These are phyloP conservation scores for Phytophthora gonapodyides DNA, from an alignment of 352 stramenopile species.

Conservation along the genomic window DNA sequence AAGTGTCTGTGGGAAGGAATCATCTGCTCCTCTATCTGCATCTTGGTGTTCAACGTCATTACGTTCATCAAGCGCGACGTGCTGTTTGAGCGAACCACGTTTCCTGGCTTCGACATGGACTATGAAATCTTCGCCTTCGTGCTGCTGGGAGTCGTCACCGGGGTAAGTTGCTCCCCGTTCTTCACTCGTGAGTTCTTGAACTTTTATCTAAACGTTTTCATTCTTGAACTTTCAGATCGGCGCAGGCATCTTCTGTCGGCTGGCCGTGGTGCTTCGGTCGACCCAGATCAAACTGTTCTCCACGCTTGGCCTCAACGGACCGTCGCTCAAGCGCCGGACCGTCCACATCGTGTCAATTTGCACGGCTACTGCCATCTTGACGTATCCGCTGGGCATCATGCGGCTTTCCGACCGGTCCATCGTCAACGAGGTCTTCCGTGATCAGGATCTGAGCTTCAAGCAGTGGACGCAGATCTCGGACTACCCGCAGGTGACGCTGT, in stretches of 20 bases:
- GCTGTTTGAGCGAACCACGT: conserved; percentile 82
- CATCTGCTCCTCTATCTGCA: conserved; percentile 81
- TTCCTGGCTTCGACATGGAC: conserved; percentile 83
- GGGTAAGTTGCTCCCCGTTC: conserved; percentile 42
- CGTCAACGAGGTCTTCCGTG: conserved; percentile 83
- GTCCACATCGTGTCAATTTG: conserved; percentile 72
- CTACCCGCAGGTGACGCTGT: conserved; percentile 72
- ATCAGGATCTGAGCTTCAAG: conserved; percentile 62
- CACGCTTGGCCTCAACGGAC: conserved; percentile 54
- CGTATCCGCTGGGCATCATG: conserved; percentile 79
- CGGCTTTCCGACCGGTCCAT: conserved; percentile 74
- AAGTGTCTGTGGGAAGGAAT: conserved; percentile 87
- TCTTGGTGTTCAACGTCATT: conserved; percentile 83
- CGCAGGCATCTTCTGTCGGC: conserved; percentile 67
- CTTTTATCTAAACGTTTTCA: not conserved
- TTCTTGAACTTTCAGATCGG: conserved; percentile 45
- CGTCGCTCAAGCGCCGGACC: conserved; percentile 59
- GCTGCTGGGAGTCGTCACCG: conserved; percentile 70
- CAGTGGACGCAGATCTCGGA: conserved; percentile 73
- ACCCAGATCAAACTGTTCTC: conserved; percentile 67
- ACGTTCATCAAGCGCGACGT: conserved; percentile 79
- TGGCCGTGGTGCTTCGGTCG: conserved; percentile 56
- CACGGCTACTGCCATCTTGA: conserved; percentile 59
- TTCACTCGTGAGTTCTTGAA: not conserved
- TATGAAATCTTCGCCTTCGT: conserved; percentile 83